Conservation (phyloP, 2,329 filamentous ascomycete genomes). For the Fusarium metavorans region DNA sequence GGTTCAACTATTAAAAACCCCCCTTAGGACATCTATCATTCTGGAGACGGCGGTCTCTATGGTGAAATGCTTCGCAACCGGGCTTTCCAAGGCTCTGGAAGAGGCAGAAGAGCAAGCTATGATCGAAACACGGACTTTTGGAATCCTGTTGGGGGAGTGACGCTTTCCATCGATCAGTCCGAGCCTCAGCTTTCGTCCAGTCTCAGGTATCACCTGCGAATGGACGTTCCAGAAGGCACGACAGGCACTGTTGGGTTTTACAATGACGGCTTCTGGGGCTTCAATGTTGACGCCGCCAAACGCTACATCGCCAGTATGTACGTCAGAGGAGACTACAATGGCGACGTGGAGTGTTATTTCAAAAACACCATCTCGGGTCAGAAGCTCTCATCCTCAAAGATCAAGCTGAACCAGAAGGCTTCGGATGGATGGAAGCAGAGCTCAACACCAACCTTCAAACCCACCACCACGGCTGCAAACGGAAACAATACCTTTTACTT, state of each 20-base stretch:
- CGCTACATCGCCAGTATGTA: neutral
- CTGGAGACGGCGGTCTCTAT: neutral
- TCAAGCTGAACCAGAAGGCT: neutral
- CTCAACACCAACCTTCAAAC: neutral
- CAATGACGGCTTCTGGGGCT: neutral
- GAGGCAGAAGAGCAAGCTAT: neutral
- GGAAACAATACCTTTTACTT: neutral
- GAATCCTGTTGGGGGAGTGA: neutral
- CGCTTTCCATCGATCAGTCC: neutral
- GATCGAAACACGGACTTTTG: neutral
- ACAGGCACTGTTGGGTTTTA: neutral
- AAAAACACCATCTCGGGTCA: neutral
- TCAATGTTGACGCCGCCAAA: neutral
- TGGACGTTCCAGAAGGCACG: neutral
- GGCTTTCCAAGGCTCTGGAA: neutral
- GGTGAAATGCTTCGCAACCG: neutral
- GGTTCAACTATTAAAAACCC: neutral
- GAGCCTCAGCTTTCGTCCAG: neutral
- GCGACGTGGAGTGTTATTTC: neutral
- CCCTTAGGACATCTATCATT: neutral
- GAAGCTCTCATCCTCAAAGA: neutral
- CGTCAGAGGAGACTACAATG: neutral
- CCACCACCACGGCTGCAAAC: neutral
- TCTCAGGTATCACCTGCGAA: neutral
- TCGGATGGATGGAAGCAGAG: neutral